Evolutionary conservation across 2,329 filamentous ascomycete genomes (phyloP), one percentile per base, ranked within the genome.

Genomic region (Fusarium caatingaense): DNA sequence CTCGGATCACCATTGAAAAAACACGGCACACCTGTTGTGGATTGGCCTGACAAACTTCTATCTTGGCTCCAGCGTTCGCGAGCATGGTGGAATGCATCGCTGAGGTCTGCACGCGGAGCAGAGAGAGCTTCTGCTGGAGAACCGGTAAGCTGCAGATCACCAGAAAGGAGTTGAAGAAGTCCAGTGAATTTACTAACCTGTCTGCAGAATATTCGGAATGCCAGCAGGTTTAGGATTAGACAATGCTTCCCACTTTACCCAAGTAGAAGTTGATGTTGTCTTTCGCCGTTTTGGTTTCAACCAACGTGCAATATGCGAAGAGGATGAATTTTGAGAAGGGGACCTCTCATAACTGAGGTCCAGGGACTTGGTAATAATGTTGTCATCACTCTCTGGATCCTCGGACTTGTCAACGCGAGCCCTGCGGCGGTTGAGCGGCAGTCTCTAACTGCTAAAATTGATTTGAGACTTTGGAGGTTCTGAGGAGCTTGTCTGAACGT

Each of bases 21-120:
- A 16, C 28, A n/a, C 16, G 41, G 27, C 23, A 30, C 34, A 27
- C n/a, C 20, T 6, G 28, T 25, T 37, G 47, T 32, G 21, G 25
- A 30, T 21, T 58, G 21, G 20, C 42, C 56, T 4, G 34, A 40
- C 25, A 50, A 57, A 21, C 40, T 58, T 53, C 58, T 72, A 44
- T 75, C 75, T 30, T 70, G 72, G 16, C 67, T 72, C 64, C 68
- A 76, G 66, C 73, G 77, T 10, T 68, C 56, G 59, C 62, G 76
- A 59, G 77, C 72, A 49, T 71, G 71, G 6, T 74, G 72, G 55
- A 80, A 76, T 30, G 76, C 71, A 57, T 74, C 74, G 41, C 74
- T 74, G n/a, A 80, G 68, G 45, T 75, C 79, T 56, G 71, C 72
- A 20, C 74, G 72, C 15, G 72, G 73, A 47, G 64, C 66, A 21